Evolutionary conservation across 2,329 filamentous ascomycete genomes (phyloP).

Genomic region (Apiospora arundinis): DNA sequence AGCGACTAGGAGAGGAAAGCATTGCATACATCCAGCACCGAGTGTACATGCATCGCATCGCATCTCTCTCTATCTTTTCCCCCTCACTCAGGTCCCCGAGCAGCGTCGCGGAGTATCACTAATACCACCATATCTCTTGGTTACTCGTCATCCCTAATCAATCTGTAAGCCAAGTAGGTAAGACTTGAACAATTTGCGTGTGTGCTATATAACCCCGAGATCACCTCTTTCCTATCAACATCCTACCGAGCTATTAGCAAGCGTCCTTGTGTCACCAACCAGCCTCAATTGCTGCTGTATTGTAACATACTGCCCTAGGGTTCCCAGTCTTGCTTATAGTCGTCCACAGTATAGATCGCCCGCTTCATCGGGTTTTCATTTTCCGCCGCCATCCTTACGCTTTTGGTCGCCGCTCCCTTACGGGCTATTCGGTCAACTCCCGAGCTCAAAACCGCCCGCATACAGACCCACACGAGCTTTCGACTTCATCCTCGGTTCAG

Average conservation of each 20-base stretch:
- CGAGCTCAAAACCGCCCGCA: slow-evolving; percentile 5
- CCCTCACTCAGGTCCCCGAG: not conserved
- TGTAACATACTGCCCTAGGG: not conserved
- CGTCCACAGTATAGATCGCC: not conserved
- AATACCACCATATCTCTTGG: not conserved
- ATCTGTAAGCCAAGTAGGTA: not conserved
- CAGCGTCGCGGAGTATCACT: not conserved
- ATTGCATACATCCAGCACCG: not conserved
- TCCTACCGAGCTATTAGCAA: not conserved
- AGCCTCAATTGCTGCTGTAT: slow-evolving; percentile 1
- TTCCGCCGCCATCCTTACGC: slow-evolving; percentile 6
- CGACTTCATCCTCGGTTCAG: slow-evolving; percentile 15
- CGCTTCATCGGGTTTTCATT: slow-evolving; percentile 9
- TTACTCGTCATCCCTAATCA: not conserved
- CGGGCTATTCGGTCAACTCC: not conserved
- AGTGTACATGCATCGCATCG: not conserved
- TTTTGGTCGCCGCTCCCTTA: not conserved
- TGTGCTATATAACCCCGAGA: not conserved
- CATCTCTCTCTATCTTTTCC: not conserved
- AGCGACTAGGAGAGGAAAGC: not conserved
- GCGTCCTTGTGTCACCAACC: not conserved
- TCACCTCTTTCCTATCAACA: slow-evolving; percentile 6
- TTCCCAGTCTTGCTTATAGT: slow-evolving; percentile 1
- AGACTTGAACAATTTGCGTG: not conserved
- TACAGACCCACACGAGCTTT: slow-evolving; percentile 15